Conservation (phyloP, 2,329 filamentous ascomycete genomes). For the Tricladium varicosporioides region DNA sequence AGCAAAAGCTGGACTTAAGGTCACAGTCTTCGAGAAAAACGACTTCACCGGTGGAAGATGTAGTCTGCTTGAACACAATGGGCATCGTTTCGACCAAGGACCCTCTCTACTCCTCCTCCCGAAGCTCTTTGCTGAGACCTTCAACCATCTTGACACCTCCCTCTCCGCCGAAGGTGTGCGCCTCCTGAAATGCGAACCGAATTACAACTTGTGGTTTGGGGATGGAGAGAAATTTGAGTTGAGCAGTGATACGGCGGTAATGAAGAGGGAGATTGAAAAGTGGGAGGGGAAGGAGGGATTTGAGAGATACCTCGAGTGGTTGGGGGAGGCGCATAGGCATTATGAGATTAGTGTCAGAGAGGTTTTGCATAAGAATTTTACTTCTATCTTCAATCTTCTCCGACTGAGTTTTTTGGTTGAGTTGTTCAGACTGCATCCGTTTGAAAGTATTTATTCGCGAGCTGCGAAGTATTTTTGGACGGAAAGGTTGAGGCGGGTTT, state of each 20-base stretch:
- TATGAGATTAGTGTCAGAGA: constrained; percentile 67
- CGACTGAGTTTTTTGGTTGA: constrained; percentile 57
- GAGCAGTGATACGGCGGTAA: constrained; percentile 65
- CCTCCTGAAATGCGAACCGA: constrained; percentile 70
- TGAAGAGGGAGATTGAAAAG: constrained; percentile 71
- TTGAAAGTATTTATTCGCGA: constrained; percentile 67
- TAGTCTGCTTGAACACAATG: constrained; percentile 59
- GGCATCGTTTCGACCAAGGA: constrained; percentile 72
- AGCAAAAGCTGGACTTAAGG: constrained; percentile 65
- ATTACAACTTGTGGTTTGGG: constrained; percentile 73
- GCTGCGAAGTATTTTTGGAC: constrained; percentile 68
- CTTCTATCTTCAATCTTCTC: constrained; percentile 54
- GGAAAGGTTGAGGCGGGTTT: constrained; percentile 66
- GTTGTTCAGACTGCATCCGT: constrained; percentile 62
- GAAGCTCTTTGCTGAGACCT: constrained; percentile 66
- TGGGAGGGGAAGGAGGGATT: constrained; percentile 72
- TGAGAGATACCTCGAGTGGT: constrained; percentile 63
- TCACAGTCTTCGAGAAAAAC: constrained; percentile 81
- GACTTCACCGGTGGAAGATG: constrained; percentile 69
- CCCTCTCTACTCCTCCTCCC: constrained; percentile 72
- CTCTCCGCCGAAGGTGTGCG: constrained; percentile 64
- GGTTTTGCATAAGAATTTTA: constrained; percentile 67
- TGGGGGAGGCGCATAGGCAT: constrained; percentile 66
- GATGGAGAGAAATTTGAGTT: constrained; percentile 64
- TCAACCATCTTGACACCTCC: constrained; percentile 65